Base-by-base conservation (phyloP, 495 filamentous ascomycete species). In the Amniculicola lignicola region DNA sequence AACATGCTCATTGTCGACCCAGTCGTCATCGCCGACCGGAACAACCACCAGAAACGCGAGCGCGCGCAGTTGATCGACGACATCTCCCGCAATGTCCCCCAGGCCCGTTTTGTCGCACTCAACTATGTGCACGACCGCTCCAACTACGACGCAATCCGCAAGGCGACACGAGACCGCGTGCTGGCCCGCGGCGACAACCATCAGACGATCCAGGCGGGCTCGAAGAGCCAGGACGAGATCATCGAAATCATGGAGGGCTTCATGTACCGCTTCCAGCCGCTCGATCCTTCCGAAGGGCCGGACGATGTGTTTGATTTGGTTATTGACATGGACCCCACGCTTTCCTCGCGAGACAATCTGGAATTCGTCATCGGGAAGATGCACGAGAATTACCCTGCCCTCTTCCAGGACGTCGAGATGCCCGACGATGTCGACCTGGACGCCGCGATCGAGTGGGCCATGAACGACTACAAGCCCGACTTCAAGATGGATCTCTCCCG, bases 231-330 rank as follows among this genome's bases (percentile, higher is more conserved):
- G 31, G 69, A 74, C 12, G 89, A 95, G 67, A 82, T 92, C 28
- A 75, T 89, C 19, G 81, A 82, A 7, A 97, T 99, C 64, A 97
- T 99, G 93, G 85, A 96, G 57, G 89, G 90, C 29, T 99, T 99
- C 74, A 74, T 98, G 38, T 55, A 72, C 0, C 85, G 93, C 14
- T 99, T 96, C 67, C 84, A 97, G 69, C 79, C 82, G 2, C 72
- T 89, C 50, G 77, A 96, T 57, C 19, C 69, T 69, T 1, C 73
- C 78, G 21, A 72, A 64, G 16, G 63, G 16, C 91, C 92, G 2
- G 94, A 99, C 67, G 74, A 80, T 41, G 71, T 72, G 23, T 96
- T 96, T 59, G 87, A 95, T 59, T 69, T 82, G 6, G 74, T 95
- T 47, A 94, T 99, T 67, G 79, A 95, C 62, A 81, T 99, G 0